These are phyloP conservation scores for Arachnomyces sp. DNA, from an alignment of 2,329 filamentous ascomycete genomes.

Conservation along the genomic window DNA sequence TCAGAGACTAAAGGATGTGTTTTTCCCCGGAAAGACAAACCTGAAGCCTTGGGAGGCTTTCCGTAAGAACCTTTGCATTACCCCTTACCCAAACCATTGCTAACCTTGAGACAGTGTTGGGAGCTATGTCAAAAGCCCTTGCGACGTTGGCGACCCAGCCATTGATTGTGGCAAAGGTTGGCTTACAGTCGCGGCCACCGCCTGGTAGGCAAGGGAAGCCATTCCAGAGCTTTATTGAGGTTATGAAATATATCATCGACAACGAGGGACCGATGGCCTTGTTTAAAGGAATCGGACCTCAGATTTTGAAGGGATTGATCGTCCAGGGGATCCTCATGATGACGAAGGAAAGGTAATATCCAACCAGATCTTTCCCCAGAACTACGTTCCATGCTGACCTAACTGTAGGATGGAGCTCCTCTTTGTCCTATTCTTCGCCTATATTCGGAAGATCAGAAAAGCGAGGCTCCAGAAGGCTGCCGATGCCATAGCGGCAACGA, in stretches of 20 bases:
- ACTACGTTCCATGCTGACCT: conserved; percentile 8
- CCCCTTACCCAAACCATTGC: background rate
- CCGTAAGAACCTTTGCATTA: conserved; percentile 51
- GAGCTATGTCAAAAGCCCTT: conserved; percentile 83
- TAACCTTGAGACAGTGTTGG: conserved; percentile 56
- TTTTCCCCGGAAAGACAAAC: conserved; percentile 70
- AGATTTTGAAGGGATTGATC: conserved; percentile 84
- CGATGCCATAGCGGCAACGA: conserved; percentile 55
- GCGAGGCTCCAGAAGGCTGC: conserved; percentile 63
- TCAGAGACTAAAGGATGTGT: conserved; percentile 68
- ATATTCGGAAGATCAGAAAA: conserved; percentile 62
- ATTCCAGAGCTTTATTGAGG: conserved; percentile 87
- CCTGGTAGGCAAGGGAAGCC: conserved; percentile 76
- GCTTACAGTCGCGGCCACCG: conserved; percentile 87
- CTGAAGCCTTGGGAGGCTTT: conserved; percentile 85
- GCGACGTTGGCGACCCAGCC: conserved; percentile 91
- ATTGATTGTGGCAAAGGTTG: conserved; percentile 95
- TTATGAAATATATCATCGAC: conserved; percentile 88
- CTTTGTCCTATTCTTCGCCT: conserved; percentile 80
- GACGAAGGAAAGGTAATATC: conserved; percentile 81
- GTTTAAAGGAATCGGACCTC: conserved; percentile 94
- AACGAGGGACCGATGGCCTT: conserved; percentile 77
- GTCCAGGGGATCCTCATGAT: conserved; percentile 98
- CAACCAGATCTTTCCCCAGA: background rate
- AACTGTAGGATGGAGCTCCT: conserved; percentile 69